Conservation (phyloP, 768 basidiomycete species). For the Peribolospora kevripleyi region DNA sequence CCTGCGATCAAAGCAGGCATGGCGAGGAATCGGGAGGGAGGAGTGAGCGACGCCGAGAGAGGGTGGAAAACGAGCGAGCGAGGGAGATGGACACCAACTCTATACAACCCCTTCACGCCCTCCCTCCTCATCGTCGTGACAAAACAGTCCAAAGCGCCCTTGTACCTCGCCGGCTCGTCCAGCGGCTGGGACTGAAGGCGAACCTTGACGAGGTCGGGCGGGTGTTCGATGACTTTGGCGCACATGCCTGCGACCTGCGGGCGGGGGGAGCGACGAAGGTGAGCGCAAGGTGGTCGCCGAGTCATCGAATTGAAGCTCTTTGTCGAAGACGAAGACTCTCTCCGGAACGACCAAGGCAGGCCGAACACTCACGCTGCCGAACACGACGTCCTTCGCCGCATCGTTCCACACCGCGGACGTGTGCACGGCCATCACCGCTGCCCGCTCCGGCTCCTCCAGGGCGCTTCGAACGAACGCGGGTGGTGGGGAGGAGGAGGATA, state of each 20-base stretch:
- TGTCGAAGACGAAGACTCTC: no score
- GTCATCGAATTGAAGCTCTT: background rate
- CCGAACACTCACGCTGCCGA: constrained; percentile 9
- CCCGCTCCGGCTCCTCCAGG: no score
- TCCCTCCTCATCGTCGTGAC: constrained; percentile 54
- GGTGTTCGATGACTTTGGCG: constrained; percentile 68
- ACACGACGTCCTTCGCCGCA: constrained; percentile 10
- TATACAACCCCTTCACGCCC: constrained; percentile 60
- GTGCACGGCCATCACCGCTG: no score
- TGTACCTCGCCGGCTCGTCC: constrained; percentile 42
- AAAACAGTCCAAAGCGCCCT: constrained; percentile 70
- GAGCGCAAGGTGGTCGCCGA: background rate
- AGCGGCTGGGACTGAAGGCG: constrained; percentile 76
- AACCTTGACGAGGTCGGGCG: constrained; percentile 86
- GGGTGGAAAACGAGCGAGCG: constrained; percentile 2
- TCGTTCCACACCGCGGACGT: no score
- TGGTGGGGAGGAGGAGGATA: no score
- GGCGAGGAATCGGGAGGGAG: background rate
- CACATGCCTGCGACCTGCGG: constrained; percentile 60
- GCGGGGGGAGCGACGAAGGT: background rate
- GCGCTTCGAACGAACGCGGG: no score
- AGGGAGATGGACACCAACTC: constrained; percentile 30
- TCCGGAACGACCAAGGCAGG: background rate
- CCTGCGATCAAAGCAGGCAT: constrained; percentile 25
- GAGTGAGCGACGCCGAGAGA: background rate